phyloP scores from a whole-genome alignment of 257 asterid genomes.

The Gardenia jasminoides region DNA sequence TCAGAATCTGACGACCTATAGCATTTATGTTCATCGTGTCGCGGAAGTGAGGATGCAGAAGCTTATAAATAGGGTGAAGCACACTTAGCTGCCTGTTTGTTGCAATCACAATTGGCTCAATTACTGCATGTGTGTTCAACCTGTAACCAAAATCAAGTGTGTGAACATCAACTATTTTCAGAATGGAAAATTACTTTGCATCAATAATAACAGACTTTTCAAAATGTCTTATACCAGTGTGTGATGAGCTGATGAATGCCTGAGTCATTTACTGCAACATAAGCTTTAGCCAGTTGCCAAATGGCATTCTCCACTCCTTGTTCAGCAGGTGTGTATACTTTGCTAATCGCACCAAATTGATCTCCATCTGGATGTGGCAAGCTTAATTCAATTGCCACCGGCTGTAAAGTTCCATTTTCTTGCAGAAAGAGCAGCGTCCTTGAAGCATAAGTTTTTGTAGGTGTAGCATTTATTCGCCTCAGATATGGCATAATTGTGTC shows the following conservation, averaged over 20 bases:
- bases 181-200: neutral
- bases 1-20: slow-evolving; percentile 59
- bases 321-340: slow-evolving; percentile 57
- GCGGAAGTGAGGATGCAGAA: slow-evolving; percentile 72
- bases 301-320: slow-evolving; percentile 50
- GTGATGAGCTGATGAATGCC: slow-evolving; percentile 70
- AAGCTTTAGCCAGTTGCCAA: slow-evolving; percentile 86
- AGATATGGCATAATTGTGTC: slow-evolving; percentile 65
- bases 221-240: slow-evolving; percentile 52
- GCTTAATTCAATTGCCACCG: slow-evolving; percentile 79
- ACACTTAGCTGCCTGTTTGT: slow-evolving; percentile 68
- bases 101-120: slow-evolving; percentile 79
- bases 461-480: slow-evolving; percentile 54
- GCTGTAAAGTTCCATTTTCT: slow-evolving; percentile 61
- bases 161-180: neutral
- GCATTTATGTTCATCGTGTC: slow-evolving; percentile 79
- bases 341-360: slow-evolving; percentile 48
- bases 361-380: slow-evolving; percentile 65
- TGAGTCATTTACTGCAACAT: slow-evolving; percentile 68
- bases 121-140: slow-evolving; percentile 71
- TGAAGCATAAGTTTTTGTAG: slow-evolving; percentile 61
- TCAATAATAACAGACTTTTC: neutral
- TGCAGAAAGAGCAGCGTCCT: slow-evolving; percentile 63
- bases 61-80: slow-evolving; percentile 82
- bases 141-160: slow-evolving; percentile 27